Evolutionary conservation across 2,329 filamentous ascomycete genomes (phyloP), one percentile per base, ranked within the genome.

Genomic region (Cytospora mali): DNA sequence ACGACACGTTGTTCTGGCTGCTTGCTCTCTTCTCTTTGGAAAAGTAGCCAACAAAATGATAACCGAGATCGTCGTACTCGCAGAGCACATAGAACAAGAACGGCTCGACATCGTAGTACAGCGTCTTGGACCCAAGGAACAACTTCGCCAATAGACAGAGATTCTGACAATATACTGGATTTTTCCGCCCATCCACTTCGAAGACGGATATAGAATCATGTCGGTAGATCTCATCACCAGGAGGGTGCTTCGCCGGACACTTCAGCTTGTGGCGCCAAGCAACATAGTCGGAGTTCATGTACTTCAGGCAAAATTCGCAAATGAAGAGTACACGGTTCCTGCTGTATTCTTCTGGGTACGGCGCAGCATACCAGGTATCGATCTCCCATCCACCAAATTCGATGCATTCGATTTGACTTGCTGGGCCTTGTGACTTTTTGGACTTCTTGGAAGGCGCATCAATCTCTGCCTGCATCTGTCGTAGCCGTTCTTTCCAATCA

Each of bases 251-350:
- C 39, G 93, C 93, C 6, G 92, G 91, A 70, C 95, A 99, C 79
- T 99, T 99, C 70, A 93, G 85, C 79, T 98, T 98, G 77, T 99
- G 95, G 58, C 95, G 87, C 92, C 94, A 98, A 16, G 95, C 94
- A 29, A 99, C 95, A 71, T 96, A 98, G 74, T 97, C 94, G 21
- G 95, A 98, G 75, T 96, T 97, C 93, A 99, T 97, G 79, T 99
- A 99, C 77, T 98, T 99, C 64, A 99, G 82, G 74, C 95, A 99
- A 75, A 98, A 99, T 75, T 99, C 96, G 81, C 95, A 99, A 67
- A 99, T 98, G 76, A 97, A 98, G n/a, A 99, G 84, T 42, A 97
- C 91, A 31, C 92, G 89, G 73, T 99, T 98, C 67, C 94, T 88
- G 74, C 93, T 98, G 80, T 99, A 99, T 76, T 99, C 95, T 74